Evolutionary conservation across 352 stramenopile genomes (phyloP).

Genomic region (Pythium chondricola): DNA sequence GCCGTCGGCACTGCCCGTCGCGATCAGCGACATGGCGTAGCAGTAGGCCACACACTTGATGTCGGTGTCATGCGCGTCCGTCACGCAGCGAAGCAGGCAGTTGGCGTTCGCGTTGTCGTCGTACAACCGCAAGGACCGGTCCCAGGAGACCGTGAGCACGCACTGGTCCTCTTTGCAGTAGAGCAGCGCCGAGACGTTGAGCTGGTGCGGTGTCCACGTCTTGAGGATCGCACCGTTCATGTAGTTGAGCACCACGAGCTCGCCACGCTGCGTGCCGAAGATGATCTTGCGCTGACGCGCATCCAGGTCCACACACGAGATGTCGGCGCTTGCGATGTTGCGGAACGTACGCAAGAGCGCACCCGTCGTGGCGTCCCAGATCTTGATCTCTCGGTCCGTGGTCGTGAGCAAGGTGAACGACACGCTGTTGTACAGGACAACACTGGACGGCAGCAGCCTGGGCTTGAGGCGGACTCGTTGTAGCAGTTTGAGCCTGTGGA

Average conservation of each 20-base stretch:
- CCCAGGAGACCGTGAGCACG: conserved; percentile 71
- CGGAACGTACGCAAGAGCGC: conserved; percentile 54
- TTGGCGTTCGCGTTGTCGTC: conserved; percentile 59
- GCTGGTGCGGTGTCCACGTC: conserved; percentile 54
- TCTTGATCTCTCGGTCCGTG: conserved; percentile 54
- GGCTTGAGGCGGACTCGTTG: conserved; percentile 60
- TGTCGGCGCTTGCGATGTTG: conserved; percentile 43
- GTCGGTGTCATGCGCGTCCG: conserved; percentile 62
- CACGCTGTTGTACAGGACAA: conserved; percentile 59
- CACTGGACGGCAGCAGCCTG: conserved; percentile 45
- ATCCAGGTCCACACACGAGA: conserved; percentile 69
- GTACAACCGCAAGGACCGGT: conserved; percentile 64
- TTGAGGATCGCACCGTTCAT: conserved; percentile 65
- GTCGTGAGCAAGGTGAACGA: conserved; percentile 66
- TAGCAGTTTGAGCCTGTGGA: conserved; percentile 71
- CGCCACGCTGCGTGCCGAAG: conserved; percentile 54
- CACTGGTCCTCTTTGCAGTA: conserved; percentile 77
- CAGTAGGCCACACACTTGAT: conserved; percentile 79
- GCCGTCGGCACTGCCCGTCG: conserved; percentile 51
- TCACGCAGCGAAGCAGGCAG: conserved; percentile 53
- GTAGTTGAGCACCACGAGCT: conserved; percentile 68
- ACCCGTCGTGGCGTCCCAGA: conserved; percentile 62
- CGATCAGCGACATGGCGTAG: conserved; percentile 59
- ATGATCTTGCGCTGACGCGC: conserved; percentile 64
- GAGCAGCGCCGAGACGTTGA: conserved; percentile 50